These are phyloP conservation scores for Lachancea quebecensis DNA, from an alignment of 805 yeast genomes.

Conservation along the genomic window DNA sequence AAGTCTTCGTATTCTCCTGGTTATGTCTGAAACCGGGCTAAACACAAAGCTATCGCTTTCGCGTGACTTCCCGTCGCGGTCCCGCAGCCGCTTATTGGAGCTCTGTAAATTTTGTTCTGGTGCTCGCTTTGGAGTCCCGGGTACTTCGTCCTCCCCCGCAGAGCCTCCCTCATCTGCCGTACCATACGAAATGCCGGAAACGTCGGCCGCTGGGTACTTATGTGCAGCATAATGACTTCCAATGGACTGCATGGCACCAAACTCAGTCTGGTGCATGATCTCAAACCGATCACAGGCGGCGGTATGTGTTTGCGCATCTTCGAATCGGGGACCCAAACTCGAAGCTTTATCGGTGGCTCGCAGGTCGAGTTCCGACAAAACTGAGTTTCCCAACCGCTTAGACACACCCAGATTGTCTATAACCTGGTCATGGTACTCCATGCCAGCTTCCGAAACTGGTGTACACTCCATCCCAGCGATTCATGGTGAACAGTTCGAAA, in stretches of 20 bases:
- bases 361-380: conserved; percentile 30
- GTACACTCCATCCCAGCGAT: neutral
- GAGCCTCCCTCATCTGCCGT: neutral
- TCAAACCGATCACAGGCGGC: conserved; percentile 11
- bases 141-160: neutral
- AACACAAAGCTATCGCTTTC: conserved; percentile 4
- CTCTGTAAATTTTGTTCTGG: neutral
- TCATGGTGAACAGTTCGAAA: neutral
- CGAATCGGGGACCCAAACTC: conserved; percentile 3
- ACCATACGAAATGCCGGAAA: neutral
- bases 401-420: conserved; percentile 27
- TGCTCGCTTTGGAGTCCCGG: conserved; percentile 5
- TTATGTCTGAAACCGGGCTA: conserved; percentile 22
- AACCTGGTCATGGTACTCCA: conserved; percentile 14
- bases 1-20: conserved; percentile 23
- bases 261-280: conserved; percentile 20
- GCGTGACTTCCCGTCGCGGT: conserved; percentile 1
- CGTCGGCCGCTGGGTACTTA: neutral
- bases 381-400: conserved; percentile 30
- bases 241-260: conserved; percentile 31
- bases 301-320: conserved; percentile 10
- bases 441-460: conserved; percentile 10
- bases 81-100: conserved; percentile 5
- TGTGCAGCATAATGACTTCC: conserved; percentile 27
- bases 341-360: conserved; percentile 25